Conservation (phyloP, 768 basidiomycete genomes). For the Mycena galericulata region DNA sequence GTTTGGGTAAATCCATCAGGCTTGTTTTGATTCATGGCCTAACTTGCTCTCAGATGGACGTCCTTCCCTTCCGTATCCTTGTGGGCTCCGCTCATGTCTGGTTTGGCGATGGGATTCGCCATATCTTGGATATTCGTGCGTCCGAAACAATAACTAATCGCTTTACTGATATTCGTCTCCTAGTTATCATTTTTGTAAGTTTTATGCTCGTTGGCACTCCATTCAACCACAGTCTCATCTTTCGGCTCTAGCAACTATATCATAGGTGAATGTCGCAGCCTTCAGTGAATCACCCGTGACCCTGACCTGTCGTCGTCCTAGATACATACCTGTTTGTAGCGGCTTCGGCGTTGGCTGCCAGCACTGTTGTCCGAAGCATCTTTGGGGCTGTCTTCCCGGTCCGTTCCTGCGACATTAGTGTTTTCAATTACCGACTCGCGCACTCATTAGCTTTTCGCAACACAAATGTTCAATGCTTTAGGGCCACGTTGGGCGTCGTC, state of each 20-base stretch:
- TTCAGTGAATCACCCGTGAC: neutral
- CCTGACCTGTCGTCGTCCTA: neutral
- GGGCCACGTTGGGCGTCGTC: slow-evolving; percentile 71
- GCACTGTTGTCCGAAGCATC: slow-evolving; percentile 63
- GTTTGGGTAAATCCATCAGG: slow-evolving; percentile 61
- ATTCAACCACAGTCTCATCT: slow-evolving; percentile 44
- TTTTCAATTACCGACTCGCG: slow-evolving; percentile 6
- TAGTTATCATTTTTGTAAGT: slow-evolving; percentile 14
- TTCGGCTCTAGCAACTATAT: slow-evolving; percentile 65
- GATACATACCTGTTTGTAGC: slow-evolving; percentile 65
- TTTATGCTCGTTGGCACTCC: too few species aligned
- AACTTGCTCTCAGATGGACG: slow-evolving; percentile 61
- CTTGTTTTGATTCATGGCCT: neutral
- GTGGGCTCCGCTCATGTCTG: slow-evolving; percentile 66
- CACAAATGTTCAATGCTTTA: slow-evolving; percentile 64
- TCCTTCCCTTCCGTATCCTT: slow-evolving; percentile 63
- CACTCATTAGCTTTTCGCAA: slow-evolving; percentile 59
- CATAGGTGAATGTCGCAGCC: slow-evolving; percentile 46
- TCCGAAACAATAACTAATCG: slow-evolving; percentile 11
- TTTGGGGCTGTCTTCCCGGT: slow-evolving; percentile 67
- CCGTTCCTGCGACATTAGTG: slow-evolving; percentile 22
- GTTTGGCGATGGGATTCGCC: slow-evolving; percentile 62
- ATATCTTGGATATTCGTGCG: slow-evolving; percentile 68
- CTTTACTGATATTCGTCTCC: neutral
- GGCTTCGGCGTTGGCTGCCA: slow-evolving; percentile 68